Conservation (phyloP, 331 rosid species). For the Quercus tomentella region DNA sequence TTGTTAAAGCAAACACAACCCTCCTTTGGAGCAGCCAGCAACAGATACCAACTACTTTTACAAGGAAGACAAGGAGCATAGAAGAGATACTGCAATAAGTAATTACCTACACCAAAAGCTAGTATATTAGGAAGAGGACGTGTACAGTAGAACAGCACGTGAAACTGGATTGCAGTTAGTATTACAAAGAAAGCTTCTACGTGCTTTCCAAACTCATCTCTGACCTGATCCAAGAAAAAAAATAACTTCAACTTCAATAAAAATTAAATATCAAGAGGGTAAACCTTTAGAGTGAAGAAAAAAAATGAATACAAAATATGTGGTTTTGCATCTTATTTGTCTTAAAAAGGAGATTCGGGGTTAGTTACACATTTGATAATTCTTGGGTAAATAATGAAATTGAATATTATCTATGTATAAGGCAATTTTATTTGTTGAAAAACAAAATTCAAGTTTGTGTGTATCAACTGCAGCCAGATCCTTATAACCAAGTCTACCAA, state of each 20-base stretch:
- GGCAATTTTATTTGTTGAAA: background rate
- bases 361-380: background rate
- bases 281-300: background rate
- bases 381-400: background rate
- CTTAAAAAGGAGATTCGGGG: background rate
- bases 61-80: constrained; percentile 9
- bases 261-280: background rate
- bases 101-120: constrained; percentile 75
- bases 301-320: background rate
- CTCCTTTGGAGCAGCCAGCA: background rate
- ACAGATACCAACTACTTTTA: background rate
- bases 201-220: constrained; percentile 75
- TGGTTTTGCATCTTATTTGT: background rate
- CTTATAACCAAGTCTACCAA: background rate
- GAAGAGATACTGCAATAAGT: constrained; percentile 15
- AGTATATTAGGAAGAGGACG: constrained; percentile 92
- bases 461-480: background rate
- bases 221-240: constrained; percentile 46
- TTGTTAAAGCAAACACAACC: background rate
- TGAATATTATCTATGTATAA: background rate
- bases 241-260: background rate
- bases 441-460: background rate
- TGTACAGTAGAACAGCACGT: constrained; percentile 77
- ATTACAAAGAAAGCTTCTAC: constrained; percentile 88
- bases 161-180: constrained; percentile 79